phyloP scores from a whole-genome alignment of 1,284 basidiomycete species.

The Amylostereum areolatum region DNA sequence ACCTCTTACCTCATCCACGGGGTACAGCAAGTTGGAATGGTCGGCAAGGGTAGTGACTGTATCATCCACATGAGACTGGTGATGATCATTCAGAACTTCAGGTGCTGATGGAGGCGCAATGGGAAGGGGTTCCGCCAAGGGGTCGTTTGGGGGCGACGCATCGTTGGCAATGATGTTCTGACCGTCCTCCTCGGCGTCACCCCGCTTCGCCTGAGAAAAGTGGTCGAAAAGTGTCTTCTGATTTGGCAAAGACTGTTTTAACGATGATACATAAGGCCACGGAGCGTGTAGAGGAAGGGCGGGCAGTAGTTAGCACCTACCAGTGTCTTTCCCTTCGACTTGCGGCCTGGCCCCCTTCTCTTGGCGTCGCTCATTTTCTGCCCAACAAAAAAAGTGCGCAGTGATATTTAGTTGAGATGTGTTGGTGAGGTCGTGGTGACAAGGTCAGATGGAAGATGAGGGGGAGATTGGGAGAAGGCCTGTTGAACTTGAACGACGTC shows the following conservation, averaged over 20 bases:
- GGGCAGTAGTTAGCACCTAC: background rate
- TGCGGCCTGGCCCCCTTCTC: background rate
- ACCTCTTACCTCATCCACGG: background rate
- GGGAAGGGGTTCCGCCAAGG: background rate
- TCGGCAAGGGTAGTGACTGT: background rate
- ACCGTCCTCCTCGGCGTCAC: background rate
- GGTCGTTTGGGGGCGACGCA: background rate
- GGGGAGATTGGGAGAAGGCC: background rate
- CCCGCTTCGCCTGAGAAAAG: background rate
- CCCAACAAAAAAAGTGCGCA: no score
- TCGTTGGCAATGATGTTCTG: slow-evolving; percentile 1
- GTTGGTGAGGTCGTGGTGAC: background rate
- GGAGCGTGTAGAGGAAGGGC: no score
- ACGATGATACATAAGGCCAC: background rate
- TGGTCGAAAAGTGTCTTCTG: slow-evolving; percentile 11
- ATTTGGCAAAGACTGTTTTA: slow-evolving; percentile 1
- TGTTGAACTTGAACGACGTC: background rate
- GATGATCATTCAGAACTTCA: no score
- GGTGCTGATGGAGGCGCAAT: no score
- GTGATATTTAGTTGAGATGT: background rate
- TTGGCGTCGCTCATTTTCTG: background rate
- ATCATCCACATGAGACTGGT: no score
- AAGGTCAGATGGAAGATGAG: background rate
- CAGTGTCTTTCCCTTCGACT: background rate
- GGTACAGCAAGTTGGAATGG: background rate